Evolutionary conservation across 1,284 basidiomycete genomes (phyloP).

Genomic region (Gymnopus androsaceus): DNA sequence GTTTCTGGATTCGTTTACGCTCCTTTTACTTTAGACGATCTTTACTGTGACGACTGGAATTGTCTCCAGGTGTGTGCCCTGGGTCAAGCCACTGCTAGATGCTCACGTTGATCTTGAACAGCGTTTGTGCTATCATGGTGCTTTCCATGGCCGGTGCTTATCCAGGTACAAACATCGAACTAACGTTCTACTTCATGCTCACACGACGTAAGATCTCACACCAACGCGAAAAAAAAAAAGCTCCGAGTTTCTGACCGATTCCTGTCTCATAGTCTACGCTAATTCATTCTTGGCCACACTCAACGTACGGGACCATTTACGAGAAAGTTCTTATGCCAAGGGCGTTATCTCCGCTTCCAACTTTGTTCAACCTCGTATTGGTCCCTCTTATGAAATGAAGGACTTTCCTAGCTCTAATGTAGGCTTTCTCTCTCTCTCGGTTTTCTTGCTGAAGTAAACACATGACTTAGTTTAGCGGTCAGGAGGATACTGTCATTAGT

Average conservation of each 20-base stretch:
- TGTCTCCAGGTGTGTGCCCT: not conserved
- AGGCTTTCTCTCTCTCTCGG: not conserved
- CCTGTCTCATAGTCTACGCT: slow-evolving; percentile 5
- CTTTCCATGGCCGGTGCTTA: slow-evolving; percentile 15
- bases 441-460: too few species aligned
- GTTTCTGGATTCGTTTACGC: not conserved
- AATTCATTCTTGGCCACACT: slow-evolving; percentile 15
- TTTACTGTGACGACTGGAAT: slow-evolving; percentile 9
- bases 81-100: not conserved
- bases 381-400: slow-evolving; percentile 1
- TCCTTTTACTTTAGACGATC: not conserved
- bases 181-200: slow-evolving; percentile 15
- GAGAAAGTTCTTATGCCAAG: not conserved
- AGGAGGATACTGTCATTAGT: not conserved
- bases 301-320: slow-evolving; percentile 14
- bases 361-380: not conserved
- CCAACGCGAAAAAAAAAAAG: not conserved
- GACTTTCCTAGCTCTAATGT: slow-evolving; percentile 6
- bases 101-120: not conserved
- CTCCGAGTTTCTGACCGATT: not conserved
- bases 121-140: slow-evolving; percentile 15
- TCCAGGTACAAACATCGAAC: slow-evolving; percentile 9
- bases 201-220: slow-evolving; percentile 7
- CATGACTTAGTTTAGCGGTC: too few species aligned
- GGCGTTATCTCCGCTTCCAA: slow-evolving; percentile 6